Evolutionary conservation across 2,329 filamentous ascomycete genomes (phyloP).

Genomic region (Onygenales sp.): DNA sequence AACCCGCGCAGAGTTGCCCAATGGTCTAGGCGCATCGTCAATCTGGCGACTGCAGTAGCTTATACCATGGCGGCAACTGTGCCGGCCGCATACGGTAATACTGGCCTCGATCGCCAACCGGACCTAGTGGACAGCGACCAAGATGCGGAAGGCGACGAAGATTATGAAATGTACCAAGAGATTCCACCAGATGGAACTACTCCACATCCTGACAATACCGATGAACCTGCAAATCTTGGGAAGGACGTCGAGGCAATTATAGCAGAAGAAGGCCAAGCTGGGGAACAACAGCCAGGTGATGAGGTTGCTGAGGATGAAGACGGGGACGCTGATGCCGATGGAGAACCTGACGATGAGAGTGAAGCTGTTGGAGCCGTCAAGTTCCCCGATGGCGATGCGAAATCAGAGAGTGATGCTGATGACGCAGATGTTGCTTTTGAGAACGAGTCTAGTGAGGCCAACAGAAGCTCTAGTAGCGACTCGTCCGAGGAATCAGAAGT

Average conservation of each 20-base stretch:
- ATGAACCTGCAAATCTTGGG: neutral
- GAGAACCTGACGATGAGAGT: conserved; percentile 36
- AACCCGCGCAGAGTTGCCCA: conserved; percentile 4
- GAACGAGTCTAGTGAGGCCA: conserved; percentile 24
- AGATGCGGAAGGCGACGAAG: conserved; percentile 37
- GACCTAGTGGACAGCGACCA: conserved; percentile 32
- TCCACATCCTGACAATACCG: conserved; percentile 1
- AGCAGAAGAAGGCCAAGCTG: conserved; percentile 13
- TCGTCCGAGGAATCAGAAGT: conserved; percentile 50
- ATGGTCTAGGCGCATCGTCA: conserved; percentile 15
- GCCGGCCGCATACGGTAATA: conserved; percentile 29
- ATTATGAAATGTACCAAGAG: conserved; percentile 31
- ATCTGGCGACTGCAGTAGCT: conserved; percentile 29
- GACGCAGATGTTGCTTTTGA: conserved; percentile 36
- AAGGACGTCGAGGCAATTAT: conserved; percentile 26
- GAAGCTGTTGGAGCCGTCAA: conserved; percentile 31
- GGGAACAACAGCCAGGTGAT: conserved; percentile 19
- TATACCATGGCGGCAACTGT: conserved; percentile 33
- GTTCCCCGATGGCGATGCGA: conserved; percentile 19
- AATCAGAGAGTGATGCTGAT: conserved; percentile 29
- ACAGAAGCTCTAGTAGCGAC: conserved; percentile 37
- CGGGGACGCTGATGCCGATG: conserved; percentile 15
- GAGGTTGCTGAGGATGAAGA: conserved; percentile 11
- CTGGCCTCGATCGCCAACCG: conserved; percentile 21
- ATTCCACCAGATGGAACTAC: conserved; percentile 19